Evolutionary conservation across 352 stramenopile genomes (phyloP).

Genomic region (Phytopythium boreale): DNA sequence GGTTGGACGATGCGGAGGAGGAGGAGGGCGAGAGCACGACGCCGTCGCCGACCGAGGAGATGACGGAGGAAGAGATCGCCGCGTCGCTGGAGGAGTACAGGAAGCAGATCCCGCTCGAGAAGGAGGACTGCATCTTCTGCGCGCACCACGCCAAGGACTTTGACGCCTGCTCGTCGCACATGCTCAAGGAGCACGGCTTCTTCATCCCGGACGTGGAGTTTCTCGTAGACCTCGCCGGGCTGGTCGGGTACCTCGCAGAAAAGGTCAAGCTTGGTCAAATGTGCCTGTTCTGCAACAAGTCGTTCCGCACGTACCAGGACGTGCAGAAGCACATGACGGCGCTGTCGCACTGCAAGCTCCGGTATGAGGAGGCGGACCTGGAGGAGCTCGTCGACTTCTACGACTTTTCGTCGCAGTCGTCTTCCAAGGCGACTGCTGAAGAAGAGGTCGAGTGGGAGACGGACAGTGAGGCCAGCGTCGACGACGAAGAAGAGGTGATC

Average conservation of each 20-base stretch:
- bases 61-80: conserved; percentile 56
- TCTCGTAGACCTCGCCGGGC: conserved; percentile 84
- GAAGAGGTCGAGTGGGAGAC: conserved; percentile 73
- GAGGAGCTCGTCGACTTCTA: conserved; percentile 91
- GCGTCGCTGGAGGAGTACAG: conserved; percentile 77
- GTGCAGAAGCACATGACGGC: conserved; percentile 95
- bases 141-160: conserved; percentile 54
- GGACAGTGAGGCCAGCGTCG: conserved; percentile 75
- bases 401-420: conserved; percentile 79
- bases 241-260: conserved; percentile 92
- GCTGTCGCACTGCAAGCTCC: conserved; percentile 89
- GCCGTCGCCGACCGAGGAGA: conserved; percentile 21
- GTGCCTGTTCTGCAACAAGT: conserved; percentile 95
- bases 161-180: conserved; percentile 82
- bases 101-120: conserved; percentile 65
- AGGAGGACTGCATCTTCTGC: conserved; percentile 87
- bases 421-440: conserved; percentile 32
- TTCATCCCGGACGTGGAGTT: conserved; percentile 95
- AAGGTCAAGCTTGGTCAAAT: conserved; percentile 95
- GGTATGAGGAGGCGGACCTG: conserved; percentile 90
- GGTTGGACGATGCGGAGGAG: conserved; percentile 20
- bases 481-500: conserved; percentile 71
- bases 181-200: conserved; percentile 94
- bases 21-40: conserved; percentile 19
- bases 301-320: conserved; percentile 87